Percentiles rank a stretch among this genome's conserved stretches.
phyloP scores from a whole-genome alignment of 306 rosid genomes.

The Begonia loranthoides region DNA sequence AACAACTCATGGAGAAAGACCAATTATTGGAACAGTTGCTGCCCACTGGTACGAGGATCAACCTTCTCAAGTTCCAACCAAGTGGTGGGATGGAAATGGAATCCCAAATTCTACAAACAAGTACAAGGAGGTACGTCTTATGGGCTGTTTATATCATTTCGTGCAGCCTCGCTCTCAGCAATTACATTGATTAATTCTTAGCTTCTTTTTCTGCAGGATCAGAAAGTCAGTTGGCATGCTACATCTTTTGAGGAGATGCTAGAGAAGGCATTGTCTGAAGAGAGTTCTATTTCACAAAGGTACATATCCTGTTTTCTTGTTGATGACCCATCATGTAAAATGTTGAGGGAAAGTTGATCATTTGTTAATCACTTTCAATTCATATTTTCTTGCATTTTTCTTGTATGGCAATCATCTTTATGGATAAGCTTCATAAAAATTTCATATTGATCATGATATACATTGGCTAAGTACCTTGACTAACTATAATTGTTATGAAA shows the following conservation, averaged over 20 bases:
- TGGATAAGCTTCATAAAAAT: neutral
- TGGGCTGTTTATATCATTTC: neutral
- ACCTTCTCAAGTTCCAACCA: slow-evolving; percentile 36
- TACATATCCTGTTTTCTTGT: neutral
- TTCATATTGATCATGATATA: too few species aligned
- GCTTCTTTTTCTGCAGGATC: slow-evolving; percentile 42
- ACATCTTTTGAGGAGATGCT: slow-evolving; percentile 87
- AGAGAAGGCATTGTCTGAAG: slow-evolving; percentile 77
- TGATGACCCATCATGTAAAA: neutral
- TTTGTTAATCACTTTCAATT: neutral
- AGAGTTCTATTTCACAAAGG: slow-evolving; percentile 45
- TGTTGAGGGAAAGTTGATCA: neutral
- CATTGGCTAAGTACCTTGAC: too few species aligned
- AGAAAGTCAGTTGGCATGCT: slow-evolving; percentile 94
- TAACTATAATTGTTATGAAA: neutral
- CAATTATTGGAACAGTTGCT: slow-evolving; percentile 62
- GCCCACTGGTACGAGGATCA: slow-evolving; percentile 65
- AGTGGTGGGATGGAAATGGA: slow-evolving; percentile 80
- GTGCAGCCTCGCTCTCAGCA: too few species aligned
- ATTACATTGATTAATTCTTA: neutral
- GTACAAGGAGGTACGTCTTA: slow-evolving; percentile 64
- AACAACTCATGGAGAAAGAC: slow-evolving; percentile 51
- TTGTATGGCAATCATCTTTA: neutral
- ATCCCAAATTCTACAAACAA: slow-evolving; percentile 86
- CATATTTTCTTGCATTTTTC: neutral